Base-by-base conservation (phyloP, 1,139 yeast species). In the Candida smagusa region DNA sequence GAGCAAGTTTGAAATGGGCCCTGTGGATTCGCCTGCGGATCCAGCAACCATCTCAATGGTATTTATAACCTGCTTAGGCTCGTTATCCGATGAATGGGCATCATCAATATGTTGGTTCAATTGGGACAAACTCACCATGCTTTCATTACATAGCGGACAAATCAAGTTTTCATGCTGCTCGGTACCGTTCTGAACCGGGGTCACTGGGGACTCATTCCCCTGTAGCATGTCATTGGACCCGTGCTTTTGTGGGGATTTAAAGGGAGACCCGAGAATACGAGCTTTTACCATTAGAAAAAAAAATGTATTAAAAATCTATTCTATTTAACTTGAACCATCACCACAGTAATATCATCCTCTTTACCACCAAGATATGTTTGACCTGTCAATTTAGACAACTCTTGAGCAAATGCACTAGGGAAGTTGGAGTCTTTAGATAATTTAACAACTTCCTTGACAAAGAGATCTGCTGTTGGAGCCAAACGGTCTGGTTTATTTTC, bases 311-410 rank as follows among this genome's bases (percentile, higher is more conserved):
- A 16, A 9, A 16, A 16, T 16, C 19, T 16, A 4, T 12, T 25
- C 33, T 33, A 72, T 31, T 67, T 67, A 26, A 82, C 84, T 53
- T 73, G 72, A 22, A 89, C 78, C 52, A 86, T 72, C 1, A 90
- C 82, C 11, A 85, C 79, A 0, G 97, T 88, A 27, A 90, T 84
- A 59, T 92, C 98, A 63, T 92, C 98, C 38, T 89, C 95, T 61
- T 92, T 92, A 22, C 97, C 98, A 29, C 98, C 97, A 44, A 79
- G 69, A 52, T 86, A 85, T 40, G 69, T 65, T 54, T 80, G 85
- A 1, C 87, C 85, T 2, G 90, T 80, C 33, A 84, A 61, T 44
- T 76, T 69, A 4, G 84, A 73, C 38, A 87, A 69, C 49, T 86
- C 94, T 55, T 84, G 90, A 7, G 96, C 84, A 62, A 90, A 92